phyloP scores from a whole-genome alignment of 1,139 yeast species.

The Blastobotrys proliferans region DNA sequence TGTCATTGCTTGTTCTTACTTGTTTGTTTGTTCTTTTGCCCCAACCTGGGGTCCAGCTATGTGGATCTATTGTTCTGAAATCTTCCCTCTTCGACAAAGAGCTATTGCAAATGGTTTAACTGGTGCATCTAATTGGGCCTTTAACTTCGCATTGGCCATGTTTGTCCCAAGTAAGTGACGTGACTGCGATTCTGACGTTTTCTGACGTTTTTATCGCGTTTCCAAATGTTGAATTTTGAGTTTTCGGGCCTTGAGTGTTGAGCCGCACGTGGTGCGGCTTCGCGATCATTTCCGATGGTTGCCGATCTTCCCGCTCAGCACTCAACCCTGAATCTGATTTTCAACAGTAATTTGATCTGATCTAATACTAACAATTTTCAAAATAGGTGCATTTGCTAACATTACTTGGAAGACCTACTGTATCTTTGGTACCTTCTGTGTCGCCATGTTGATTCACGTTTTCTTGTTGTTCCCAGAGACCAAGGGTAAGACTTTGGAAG shows the following conservation, averaged over 20 bases:
- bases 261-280: not conserved
- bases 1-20: conserved; percentile 57
- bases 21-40: conserved; percentile 63
- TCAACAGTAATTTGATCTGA: conserved; percentile 58
- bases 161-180: conserved; percentile 48
- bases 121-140: conserved; percentile 60
- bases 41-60: conserved; percentile 65
- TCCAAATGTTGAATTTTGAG: not conserved
- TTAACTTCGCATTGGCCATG: conserved; percentile 54
- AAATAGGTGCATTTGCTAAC: conserved; percentile 44
- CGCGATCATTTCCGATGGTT: not conserved
- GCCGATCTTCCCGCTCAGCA: not conserved
- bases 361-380: conserved; percentile 35
- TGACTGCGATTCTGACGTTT: too few relatives aligned
- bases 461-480: conserved; percentile 63
- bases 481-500: conserved; percentile 58
- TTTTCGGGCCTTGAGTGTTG: not conserved
- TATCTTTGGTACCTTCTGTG: conserved; percentile 61
- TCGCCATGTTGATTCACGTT: conserved; percentile 52
- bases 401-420: conserved; percentile 56
- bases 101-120: conserved; percentile 51
- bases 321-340: conserved; percentile 35
- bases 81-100: conserved; percentile 58
- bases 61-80: conserved; percentile 55
- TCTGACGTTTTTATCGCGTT: not conserved